Evolutionary conservation across 2,329 filamentous ascomycete species (phyloP).

Genomic region (Akanthomyces uredinophilus): DNA sequence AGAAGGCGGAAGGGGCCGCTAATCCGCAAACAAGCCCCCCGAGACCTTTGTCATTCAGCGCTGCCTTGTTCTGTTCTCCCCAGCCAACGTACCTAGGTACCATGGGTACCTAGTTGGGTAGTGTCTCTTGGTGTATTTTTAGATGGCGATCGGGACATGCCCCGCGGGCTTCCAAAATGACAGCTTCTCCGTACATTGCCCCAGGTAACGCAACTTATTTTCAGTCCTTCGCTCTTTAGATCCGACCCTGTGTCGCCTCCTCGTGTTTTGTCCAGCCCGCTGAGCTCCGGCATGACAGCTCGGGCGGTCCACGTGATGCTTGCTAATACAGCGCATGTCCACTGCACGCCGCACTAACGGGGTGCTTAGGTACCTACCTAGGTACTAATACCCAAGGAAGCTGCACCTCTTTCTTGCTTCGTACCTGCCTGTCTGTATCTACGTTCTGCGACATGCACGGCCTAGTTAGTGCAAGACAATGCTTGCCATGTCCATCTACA

Average conservation of each 20-base stretch:
- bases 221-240: background rate
- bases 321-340: background rate
- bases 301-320: slow-evolving; percentile 1
- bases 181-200: background rate
- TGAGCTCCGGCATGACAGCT: background rate
- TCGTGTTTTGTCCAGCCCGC: background rate
- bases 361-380: background rate
- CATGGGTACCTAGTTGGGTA: too few relatives aligned
- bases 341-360: background rate
- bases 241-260: background rate
- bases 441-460: background rate
- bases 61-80: too few relatives aligned
- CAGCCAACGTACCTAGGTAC: too few relatives aligned
- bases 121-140: background rate
- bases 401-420: background rate
- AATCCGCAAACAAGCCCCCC: too few relatives aligned
- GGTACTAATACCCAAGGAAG: too few relatives aligned
- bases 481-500: background rate
- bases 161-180: background rate
- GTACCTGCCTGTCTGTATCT: background rate
- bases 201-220: background rate
- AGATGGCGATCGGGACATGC: background rate
- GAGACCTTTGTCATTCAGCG: too few relatives aligned
- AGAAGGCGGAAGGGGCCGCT: too few relatives aligned
- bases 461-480: background rate